Conservation (phyloP, 192 early-diverging fungal genomes). For the Backusella morwellensis region DNA sequence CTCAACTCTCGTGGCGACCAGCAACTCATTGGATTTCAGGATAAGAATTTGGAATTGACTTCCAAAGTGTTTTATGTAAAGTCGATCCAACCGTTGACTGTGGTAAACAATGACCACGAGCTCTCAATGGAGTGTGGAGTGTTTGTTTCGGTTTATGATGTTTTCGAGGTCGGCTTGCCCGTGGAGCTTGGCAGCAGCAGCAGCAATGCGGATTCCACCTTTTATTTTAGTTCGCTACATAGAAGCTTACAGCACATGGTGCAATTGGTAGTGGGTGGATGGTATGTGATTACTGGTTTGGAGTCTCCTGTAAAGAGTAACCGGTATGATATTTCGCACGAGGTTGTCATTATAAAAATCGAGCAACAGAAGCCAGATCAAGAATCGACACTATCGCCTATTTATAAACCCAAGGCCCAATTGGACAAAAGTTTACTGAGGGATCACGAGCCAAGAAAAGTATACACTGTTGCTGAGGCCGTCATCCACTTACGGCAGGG, state of each 20-base stretch:
- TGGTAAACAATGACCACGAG: neutral
- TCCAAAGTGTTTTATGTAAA: neutral
- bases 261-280: neutral
- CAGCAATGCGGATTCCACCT: neutral
- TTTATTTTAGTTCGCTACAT: neutral
- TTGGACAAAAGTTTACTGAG: neutral
- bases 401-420: neutral
- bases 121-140: neutral
- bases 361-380: neutral
- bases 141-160: neutral
- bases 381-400: neutral
- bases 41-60: neutral
- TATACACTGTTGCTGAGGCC: neutral
- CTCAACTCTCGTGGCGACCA: neutral
- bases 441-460: neutral
- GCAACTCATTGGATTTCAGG: neutral
- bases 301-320: neutral
- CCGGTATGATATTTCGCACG: neutral
- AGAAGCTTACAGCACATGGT: constrained; percentile 3
- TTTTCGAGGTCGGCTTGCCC: neutral
- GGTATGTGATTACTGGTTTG: neutral
- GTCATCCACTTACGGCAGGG: neutral
- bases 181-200: neutral
- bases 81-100: neutral
- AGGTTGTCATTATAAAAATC: neutral